These are phyloP conservation scores for Amylocarpus encephaloides DNA, from an alignment of 2,329 filamentous ascomycete species.

Conservation along the genomic window DNA sequence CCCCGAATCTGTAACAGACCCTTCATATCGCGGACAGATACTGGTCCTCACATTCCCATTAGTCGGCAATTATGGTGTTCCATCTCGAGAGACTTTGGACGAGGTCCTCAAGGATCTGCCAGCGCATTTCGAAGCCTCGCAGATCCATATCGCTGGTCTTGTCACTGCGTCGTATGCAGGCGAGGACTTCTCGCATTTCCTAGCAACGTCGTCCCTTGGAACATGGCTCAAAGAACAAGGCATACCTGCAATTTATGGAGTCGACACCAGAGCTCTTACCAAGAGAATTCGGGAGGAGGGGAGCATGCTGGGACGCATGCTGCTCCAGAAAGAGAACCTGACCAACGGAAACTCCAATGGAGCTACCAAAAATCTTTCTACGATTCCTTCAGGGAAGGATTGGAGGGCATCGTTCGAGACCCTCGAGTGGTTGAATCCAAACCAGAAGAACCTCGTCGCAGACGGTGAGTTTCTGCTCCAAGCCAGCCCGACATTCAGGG, in stretches of 20 bases:
- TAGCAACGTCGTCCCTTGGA: conserved; percentile 84
- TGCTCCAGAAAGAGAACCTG: conserved; percentile 57
- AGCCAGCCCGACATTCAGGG: conserved; percentile 24
- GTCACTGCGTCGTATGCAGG: conserved; percentile 88
- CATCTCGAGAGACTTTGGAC: conserved; percentile 77
- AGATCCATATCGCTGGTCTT: conserved; percentile 92
- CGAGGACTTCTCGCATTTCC: conserved; percentile 91
- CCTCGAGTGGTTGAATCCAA: conserved; percentile 86
- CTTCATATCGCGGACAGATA: conserved; percentile 87
- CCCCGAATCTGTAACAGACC: conserved; percentile 85
- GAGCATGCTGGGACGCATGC: conserved; percentile 90
- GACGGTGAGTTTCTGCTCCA: conserved; percentile 63
- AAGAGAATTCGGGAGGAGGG: conserved; percentile 91
- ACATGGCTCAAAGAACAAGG: conserved; percentile 95
- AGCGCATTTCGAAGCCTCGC: conserved; percentile 83
- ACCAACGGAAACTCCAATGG: conserved; percentile 39
- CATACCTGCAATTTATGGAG: conserved; percentile 87
- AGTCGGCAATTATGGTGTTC: conserved; percentile 96
- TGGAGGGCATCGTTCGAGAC: conserved; percentile 61
- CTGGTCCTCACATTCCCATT: conserved; percentile 94
- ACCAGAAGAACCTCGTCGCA: conserved; percentile 84
- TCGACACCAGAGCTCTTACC: conserved; percentile 89
- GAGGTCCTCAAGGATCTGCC: conserved; percentile 79
- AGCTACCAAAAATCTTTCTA: conserved; percentile 35
- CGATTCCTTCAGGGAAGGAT: conserved; percentile 35